phyloP scores from a whole-genome alignment of 2,329 filamentous ascomycete genomes.

The Colletotrichum lini region DNA sequence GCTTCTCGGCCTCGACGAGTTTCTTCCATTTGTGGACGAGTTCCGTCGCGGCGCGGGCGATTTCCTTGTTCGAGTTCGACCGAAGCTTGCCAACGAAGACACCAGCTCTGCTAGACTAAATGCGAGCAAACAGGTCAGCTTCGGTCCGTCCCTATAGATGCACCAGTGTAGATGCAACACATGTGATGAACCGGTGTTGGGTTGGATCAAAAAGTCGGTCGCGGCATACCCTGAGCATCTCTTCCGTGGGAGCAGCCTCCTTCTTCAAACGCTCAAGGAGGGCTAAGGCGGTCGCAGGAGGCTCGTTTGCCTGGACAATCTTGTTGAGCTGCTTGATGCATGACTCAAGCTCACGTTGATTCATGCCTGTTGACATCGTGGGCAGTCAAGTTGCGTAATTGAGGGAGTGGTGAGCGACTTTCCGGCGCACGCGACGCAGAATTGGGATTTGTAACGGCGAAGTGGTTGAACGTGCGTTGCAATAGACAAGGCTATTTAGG shows the following conservation, averaged over 20 bases:
- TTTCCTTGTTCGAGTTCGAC: constrained; percentile 84
- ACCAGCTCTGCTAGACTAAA: constrained; percentile 86
- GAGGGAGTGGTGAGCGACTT: neutral
- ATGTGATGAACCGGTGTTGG: constrained; percentile 16
- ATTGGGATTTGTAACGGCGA: neutral
- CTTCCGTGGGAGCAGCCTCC: constrained; percentile 87
- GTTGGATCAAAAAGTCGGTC: neutral
- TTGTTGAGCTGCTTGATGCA: constrained; percentile 86
- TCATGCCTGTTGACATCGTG: constrained; percentile 67
- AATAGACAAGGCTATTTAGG: constrained; percentile 16
- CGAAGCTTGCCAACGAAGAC: constrained; percentile 87
- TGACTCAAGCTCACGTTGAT: constrained; percentile 84
- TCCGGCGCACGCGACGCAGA: constrained; percentile 16
- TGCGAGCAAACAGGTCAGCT: constrained; percentile 31
- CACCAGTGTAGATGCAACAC: neutral
- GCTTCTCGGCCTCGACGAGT: constrained; percentile 78
- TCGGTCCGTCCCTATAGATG: neutral
- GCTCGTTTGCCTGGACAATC: constrained; percentile 81
- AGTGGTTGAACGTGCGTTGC: constrained; percentile 16
- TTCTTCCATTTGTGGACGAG: constrained; percentile 92
- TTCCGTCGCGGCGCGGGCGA: constrained; percentile 82
- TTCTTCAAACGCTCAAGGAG: constrained; percentile 85
- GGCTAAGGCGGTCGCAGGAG: constrained; percentile 78
- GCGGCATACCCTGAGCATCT: constrained; percentile 81
- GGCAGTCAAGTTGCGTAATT: neutral